phyloP scores from a whole-genome alignment of 495 filamentous ascomycete genomes.

The Xylaria scruposa region DNA sequence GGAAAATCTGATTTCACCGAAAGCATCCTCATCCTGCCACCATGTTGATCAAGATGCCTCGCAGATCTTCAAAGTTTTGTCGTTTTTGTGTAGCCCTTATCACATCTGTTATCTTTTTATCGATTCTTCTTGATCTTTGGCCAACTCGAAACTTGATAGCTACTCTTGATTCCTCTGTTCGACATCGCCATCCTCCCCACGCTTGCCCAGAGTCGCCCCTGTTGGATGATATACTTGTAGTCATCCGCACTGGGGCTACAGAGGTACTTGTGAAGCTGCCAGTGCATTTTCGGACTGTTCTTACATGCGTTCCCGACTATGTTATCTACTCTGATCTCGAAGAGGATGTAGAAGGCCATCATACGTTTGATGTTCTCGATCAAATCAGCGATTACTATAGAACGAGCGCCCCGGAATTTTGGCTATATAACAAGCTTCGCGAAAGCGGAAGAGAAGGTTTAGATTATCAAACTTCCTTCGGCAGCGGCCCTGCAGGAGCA shows the following conservation, averaged over 20 bases:
- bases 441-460: not conserved
- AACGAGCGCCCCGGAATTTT: slow-evolving; percentile 3
- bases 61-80: not conserved
- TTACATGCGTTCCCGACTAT: slow-evolving; percentile 17
- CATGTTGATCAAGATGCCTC: not conserved
- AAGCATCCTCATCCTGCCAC: not conserved
- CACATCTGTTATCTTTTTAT: not conserved
- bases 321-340: slow-evolving; percentile 23
- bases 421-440: slow-evolving; percentile 18
- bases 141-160: not conserved
- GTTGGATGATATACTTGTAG: slow-evolving; percentile 17
- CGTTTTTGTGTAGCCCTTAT: not conserved
- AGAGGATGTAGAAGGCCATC: slow-evolving; percentile 18
- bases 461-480: slow-evolving; percentile 20
- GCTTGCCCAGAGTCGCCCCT: slow-evolving; percentile 6
- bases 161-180: not conserved
- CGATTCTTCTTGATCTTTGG: not conserved
- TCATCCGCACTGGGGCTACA: slow-evolving; percentile 21
- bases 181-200: not conserved
- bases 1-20: not conserved
- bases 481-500: slow-evolving; percentile 14
- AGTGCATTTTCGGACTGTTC: slow-evolving; percentile 4
- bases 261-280: slow-evolving; percentile 20
- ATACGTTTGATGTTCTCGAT: slow-evolving; percentile 13
- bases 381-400: not conserved